A percentile compares a stretch with the other conserved stretches of the same genome.
Evolutionary conservation across 75 land plant species (phyloP).

Genomic region (Cupressus sempervirens): DNA sequence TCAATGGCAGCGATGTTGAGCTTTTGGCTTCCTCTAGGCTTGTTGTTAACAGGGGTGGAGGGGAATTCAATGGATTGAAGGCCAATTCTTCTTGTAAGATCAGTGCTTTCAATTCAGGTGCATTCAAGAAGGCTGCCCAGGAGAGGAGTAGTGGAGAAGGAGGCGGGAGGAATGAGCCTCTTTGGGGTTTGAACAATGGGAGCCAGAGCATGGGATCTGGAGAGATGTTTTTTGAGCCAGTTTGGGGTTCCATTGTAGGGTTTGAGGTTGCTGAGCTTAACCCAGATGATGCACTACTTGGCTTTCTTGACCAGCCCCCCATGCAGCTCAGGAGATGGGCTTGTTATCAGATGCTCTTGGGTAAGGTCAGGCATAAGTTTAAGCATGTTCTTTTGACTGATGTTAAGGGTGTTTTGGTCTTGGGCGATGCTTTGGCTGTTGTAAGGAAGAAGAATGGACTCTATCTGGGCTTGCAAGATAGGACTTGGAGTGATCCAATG

Average conservation of each 20-base stretch:
- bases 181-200: conserved; percentile 32
- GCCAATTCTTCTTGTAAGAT: conserved; percentile 16
- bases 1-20: background rate
- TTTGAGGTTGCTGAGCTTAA: conserved; percentile 63
- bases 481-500: conserved; percentile 4
- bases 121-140: conserved; percentile 16
- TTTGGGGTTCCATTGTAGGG: conserved; percentile 57
- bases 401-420: conserved; percentile 31
- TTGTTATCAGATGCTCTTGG: conserved; percentile 79
- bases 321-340: conserved; percentile 63
- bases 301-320: conserved; percentile 56
- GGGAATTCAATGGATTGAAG: background rate
- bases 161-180: conserved; percentile 14
- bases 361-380: conserved; percentile 51
- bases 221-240: conserved; percentile 21
- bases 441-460: conserved; percentile 31
- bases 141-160: conserved; percentile 8
- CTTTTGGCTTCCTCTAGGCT: conserved; percentile 11
- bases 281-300: conserved; percentile 48
- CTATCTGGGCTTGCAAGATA: conserved; percentile 25
- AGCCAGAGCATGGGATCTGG: conserved; percentile 4
- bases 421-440: conserved; percentile 48
- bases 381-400: conserved; percentile 50
- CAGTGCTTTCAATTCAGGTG: conserved; percentile 17
- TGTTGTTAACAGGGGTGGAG: conserved; percentile 15